Base-by-base conservation (phyloP, 2,329 filamentous ascomycete species). In the Colletotrichum lupini region DNA sequence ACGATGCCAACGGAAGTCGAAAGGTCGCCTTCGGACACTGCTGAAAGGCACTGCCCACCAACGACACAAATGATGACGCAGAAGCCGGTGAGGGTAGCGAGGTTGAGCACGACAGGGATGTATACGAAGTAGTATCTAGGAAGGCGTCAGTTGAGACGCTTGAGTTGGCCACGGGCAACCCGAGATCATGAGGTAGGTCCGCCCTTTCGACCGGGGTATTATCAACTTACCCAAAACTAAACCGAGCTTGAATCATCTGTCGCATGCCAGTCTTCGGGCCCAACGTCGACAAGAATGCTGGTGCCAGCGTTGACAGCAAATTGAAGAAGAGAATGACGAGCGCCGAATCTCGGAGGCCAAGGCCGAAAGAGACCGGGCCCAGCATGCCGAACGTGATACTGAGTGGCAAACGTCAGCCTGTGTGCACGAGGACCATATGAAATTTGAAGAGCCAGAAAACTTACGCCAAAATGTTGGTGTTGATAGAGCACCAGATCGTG, bases 291-390 rank as follows among this genome's bases (percentile, higher is more conserved):
- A 87, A 74, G 65, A 82, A 86, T 2, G 84, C 84, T 12, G 84
- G 81, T 0, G 75, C 62, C 14, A 83, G 81, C 3, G 85, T 74
- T 1, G 82, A 82, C 8, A 85, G 61, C 19, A 87, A 74, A 7
- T 80, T 83, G 78, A 87, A 87, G 79, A 87, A 87, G 12, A 87
- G 75, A 58, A 87, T 87, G 14, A 86, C 79, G 3, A 87, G 79
- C 1, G 85, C 80, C 22, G 81, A 80, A 64, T 85, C 83, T 65
- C 83, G 80, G 5, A 88, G 79, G 57, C 81, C 81, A 14, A 87
- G 79, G 0, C 84, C 84, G 56, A 77, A 79, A 52, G 83, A 84
- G 26, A 84, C 77, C 4, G 86, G 84, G 2, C 85, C 86, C 6
- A 84, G 79, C 82, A 87, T 86, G 42, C 86, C 86, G 61, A 86